Conservation (phyloP, 257 asterid species). For the Solanum pennellii region DNA sequence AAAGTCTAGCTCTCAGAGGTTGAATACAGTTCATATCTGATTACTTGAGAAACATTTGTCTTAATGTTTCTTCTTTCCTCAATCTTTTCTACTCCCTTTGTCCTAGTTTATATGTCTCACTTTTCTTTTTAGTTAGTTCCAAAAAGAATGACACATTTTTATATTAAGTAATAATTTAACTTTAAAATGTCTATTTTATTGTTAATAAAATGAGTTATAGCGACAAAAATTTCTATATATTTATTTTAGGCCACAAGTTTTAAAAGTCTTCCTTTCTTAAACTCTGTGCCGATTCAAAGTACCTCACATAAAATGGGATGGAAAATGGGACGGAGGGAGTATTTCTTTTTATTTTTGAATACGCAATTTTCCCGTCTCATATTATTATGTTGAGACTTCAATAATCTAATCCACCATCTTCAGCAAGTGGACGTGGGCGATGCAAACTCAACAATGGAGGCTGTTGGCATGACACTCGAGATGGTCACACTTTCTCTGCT, state of each 20-base stretch:
- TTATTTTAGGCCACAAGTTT: too few relatives aligned
- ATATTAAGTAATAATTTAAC: too few relatives aligned
- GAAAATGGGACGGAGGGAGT: not conserved
- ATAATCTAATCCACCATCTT: not conserved
- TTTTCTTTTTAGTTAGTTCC: too few relatives aligned
- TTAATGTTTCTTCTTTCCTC: not conserved
- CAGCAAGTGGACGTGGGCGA: conserved; percentile 61
- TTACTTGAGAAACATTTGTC: not conserved
- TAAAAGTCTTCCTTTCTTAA: too few relatives aligned
- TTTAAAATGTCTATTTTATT: too few relatives aligned
- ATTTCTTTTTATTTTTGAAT: not conserved
- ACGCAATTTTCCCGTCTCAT: not conserved
- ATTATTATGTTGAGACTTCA: not conserved
- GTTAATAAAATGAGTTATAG: too few relatives aligned
- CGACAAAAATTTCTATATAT: too few relatives aligned
- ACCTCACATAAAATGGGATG: too few relatives aligned
- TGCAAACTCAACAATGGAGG: conserved; percentile 84
- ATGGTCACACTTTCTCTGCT: conserved; percentile 61
- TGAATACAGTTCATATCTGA: not conserved
- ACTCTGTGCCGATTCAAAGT: too few relatives aligned
- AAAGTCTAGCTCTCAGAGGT: not conserved
- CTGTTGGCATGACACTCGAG: conserved; percentile 68
- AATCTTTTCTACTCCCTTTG: not conserved
- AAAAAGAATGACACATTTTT: too few relatives aligned
- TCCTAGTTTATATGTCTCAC: too few relatives aligned